Evolutionary conservation across 2,329 filamentous ascomycete species (phyloP).

Genomic region (Colletotrichum neosansevieriae): DNA sequence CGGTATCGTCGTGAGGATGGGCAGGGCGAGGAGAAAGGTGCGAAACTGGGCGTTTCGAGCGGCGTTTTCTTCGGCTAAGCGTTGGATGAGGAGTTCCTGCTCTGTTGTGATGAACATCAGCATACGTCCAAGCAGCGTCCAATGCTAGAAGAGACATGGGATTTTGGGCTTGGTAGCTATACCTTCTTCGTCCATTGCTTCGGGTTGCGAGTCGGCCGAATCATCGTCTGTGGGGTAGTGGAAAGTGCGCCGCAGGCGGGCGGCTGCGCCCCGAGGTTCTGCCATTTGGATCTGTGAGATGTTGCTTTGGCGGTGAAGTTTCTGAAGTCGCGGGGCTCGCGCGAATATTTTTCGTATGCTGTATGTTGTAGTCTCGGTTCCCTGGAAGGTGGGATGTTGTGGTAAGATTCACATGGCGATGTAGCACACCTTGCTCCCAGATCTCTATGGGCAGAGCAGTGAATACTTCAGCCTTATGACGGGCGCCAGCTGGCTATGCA

Average conservation of each 20-base stretch:
- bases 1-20: slow-evolving; percentile 65
- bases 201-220: slow-evolving; percentile 63
- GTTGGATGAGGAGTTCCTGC: slow-evolving; percentile 72
- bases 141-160: slow-evolving; percentile 28
- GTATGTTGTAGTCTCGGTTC: not conserved
- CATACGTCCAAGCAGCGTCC: not conserved
- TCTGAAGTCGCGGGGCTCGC: not conserved
- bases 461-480: slow-evolving; percentile 39
- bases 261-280: slow-evolving; percentile 49
- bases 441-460: not conserved
- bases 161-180: slow-evolving; percentile 26
- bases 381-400: not conserved
- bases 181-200: slow-evolving; percentile 83
- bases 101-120: slow-evolving; percentile 55
- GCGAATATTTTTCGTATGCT: not conserved
- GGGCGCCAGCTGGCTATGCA: slow-evolving; percentile 16
- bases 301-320: not conserved
- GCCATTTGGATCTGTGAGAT: slow-evolving; percentile 21
- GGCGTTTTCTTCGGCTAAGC: slow-evolving; percentile 67
- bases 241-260: slow-evolving; percentile 82
- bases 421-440: not conserved
- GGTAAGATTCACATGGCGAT: slow-evolving; percentile 17
- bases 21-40: slow-evolving; percentile 70
- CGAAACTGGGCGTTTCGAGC: slow-evolving; percentile 69
- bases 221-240: slow-evolving; percentile 76